Conservation (phyloP, 2,329 filamentous ascomycete genomes). For the Fusarium sp. region DNA sequence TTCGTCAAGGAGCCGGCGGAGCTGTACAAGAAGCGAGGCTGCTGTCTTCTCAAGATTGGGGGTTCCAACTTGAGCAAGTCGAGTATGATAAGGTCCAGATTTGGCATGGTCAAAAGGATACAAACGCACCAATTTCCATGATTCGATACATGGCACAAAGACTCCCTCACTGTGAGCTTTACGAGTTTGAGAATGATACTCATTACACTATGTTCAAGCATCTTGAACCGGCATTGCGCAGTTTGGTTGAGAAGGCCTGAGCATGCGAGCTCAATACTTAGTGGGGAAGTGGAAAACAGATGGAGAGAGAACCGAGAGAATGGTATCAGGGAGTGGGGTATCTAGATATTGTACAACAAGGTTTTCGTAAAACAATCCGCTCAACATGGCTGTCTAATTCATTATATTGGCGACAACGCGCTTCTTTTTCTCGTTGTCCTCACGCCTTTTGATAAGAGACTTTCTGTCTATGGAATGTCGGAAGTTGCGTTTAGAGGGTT, state of each 20-base stretch:
- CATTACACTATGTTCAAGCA: slow-evolving; percentile 53
- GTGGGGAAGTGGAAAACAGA: rapidly evolving
- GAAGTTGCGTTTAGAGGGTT: rapidly evolving
- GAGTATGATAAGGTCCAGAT: slow-evolving; percentile 47
- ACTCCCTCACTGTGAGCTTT: slow-evolving; percentile 53
- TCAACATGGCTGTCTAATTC: neutral
- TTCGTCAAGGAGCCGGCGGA: slow-evolving; percentile 48
- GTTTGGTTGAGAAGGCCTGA: neutral
- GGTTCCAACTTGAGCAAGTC: slow-evolving; percentile 52
- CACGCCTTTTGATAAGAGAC: neutral
- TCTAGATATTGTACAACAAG: neutral
- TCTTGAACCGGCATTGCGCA: slow-evolving; percentile 33
- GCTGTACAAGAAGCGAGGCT: slow-evolving; percentile 52
- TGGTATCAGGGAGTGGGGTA: neutral
- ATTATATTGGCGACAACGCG: neutral
- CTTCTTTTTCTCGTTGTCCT: no score
- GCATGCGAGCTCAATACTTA: neutral
- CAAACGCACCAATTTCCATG: slow-evolving; percentile 53
- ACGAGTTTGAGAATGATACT: slow-evolving; percentile 54
- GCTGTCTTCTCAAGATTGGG: slow-evolving; percentile 50
- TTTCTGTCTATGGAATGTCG: rapidly evolving
- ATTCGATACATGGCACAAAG: slow-evolving; percentile 56
- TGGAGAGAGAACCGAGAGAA: neutral
- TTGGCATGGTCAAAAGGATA: slow-evolving; percentile 55
- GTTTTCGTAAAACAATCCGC: rapidly evolving